These are phyloP conservation scores for Gnomoniopsis sp. DNA, from an alignment of 2,329 filamentous ascomycete genomes.

Conservation along the genomic window DNA sequence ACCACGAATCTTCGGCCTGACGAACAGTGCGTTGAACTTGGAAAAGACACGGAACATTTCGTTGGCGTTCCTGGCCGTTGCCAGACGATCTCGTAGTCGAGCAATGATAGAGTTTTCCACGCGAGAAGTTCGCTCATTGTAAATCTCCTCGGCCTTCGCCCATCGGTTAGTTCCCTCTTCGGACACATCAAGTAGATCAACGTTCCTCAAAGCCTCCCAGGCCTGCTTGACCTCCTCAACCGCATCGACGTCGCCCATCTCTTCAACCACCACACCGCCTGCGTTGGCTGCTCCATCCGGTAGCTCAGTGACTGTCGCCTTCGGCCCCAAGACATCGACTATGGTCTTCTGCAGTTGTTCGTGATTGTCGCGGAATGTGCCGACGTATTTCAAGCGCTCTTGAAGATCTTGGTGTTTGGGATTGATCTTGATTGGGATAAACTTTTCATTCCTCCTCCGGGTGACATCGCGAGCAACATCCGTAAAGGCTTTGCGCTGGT, in stretches of 20 bases:
- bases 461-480: conserved; percentile 96
- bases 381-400: conserved; percentile 87
- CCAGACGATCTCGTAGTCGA: conserved; percentile 83
- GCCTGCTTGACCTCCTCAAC: conserved; percentile 94
- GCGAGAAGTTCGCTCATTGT: conserved; percentile 94
- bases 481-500: conserved; percentile 95
- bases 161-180: conserved; percentile 85
- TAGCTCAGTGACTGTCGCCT: conserved; percentile 53
- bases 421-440: conserved; percentile 95
- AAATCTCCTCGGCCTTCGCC: conserved; percentile 90
- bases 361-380: conserved; percentile 93
- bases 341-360: conserved; percentile 97
- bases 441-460: conserved; percentile 90
- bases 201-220: conserved; percentile 89
- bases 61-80: conserved; percentile 93
- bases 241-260: conserved; percentile 95
- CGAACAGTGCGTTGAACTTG: conserved; percentile 98
- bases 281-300: conserved; percentile 52
- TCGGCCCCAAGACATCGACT: conserved; percentile 88
- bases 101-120: conserved; percentile 99
- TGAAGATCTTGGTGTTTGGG: conserved; percentile 86
- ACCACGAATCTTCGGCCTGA: conserved; percentile 97
- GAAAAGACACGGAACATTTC: conserved; percentile 99
- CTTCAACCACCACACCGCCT: conserved; percentile 72
- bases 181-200: conserved; percentile 91